Evolutionary conservation across 78 protist species (phyloP), one percentile per base, ranked within the genome.

Genomic region (Dictyostelium purpureum): DNA sequence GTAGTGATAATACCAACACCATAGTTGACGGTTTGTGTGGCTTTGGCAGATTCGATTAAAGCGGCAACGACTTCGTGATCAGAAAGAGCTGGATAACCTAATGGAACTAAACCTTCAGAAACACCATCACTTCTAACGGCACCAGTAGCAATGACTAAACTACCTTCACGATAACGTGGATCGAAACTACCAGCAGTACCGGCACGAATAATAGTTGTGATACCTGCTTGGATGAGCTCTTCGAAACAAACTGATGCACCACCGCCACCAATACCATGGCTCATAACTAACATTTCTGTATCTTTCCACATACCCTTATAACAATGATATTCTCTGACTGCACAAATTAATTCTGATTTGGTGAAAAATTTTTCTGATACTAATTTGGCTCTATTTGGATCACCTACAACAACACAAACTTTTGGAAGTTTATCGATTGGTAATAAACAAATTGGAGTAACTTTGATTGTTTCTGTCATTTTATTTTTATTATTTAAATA

Each of bases 221-320:
- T 24, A 76, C 94, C 94, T 43, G 89, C 88, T 63, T 88, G 94
- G 45, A 88, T 88, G 47, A 88, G 35, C 67, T 88, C 94, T 76
- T 88, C 94, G 33, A 88, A 88, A 79, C 94, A 88, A 45, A 88
- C 88, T 9, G 83, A 71, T 24, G 94, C 94, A 76, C 94, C 94
- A 76, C 94, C 94, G 43, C 94, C 94, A 65, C 94, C 94, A 63
- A 88, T 88, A 76, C 94, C 94, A 40, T 88, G 94, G 38, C 87
- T 76, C 92, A 85, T 85, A 1, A 85, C 92, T 43, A 85, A 61
- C 49, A 85, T 16, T 45, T 85, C 92, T 42, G 56, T 69, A 47
- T 59, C 92, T 31, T 85, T 73, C 92, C 92, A 85, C 28, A 77
- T 66, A 6, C 92, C 92, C 26, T 35, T 35, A 57, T 85, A 85